Conservation (phyloP, 2,329 filamentous ascomycete species). For the Penicillium sp. region DNA sequence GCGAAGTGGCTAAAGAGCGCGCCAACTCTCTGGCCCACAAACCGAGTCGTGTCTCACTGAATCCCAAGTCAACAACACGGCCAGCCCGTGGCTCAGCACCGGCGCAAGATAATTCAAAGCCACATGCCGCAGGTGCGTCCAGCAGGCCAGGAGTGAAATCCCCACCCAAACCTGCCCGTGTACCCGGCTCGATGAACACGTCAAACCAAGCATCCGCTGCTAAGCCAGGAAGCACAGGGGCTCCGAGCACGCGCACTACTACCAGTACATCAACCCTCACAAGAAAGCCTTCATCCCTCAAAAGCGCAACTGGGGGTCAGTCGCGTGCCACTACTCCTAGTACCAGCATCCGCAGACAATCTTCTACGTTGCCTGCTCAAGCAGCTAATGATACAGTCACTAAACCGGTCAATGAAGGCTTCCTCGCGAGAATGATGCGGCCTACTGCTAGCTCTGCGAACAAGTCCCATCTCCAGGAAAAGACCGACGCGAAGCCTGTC, state of each 20-base stretch:
- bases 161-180: constrained; percentile 40
- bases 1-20: constrained; percentile 31
- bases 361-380: constrained; percentile 32
- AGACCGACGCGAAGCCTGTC: constrained; percentile 42
- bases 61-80: constrained; percentile 29
- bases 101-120: constrained; percentile 27
- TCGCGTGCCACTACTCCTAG: constrained; percentile 24
- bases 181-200: constrained; percentile 41
- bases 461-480: constrained; percentile 49
- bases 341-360: constrained; percentile 28
- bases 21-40: constrained; percentile 30
- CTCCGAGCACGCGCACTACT: constrained; percentile 28
- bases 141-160: constrained; percentile 38
- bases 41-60: constrained; percentile 32
- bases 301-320: constrained; percentile 22
- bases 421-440: constrained; percentile 52
- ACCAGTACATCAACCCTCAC: constrained; percentile 27
- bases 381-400: constrained; percentile 30
- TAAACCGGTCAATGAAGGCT: constrained; percentile 45
- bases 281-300: constrained; percentile 39
- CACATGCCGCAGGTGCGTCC: constrained; percentile 21
- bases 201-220: constrained; percentile 42
- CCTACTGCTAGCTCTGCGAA: constrained; percentile 51
- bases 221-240: constrained; percentile 25
- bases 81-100: constrained; percentile 31